These are phyloP conservation scores for Aspergillus proliferans DNA, from an alignment of 2,329 filamentous ascomycete species.

Conservation along the genomic window DNA sequence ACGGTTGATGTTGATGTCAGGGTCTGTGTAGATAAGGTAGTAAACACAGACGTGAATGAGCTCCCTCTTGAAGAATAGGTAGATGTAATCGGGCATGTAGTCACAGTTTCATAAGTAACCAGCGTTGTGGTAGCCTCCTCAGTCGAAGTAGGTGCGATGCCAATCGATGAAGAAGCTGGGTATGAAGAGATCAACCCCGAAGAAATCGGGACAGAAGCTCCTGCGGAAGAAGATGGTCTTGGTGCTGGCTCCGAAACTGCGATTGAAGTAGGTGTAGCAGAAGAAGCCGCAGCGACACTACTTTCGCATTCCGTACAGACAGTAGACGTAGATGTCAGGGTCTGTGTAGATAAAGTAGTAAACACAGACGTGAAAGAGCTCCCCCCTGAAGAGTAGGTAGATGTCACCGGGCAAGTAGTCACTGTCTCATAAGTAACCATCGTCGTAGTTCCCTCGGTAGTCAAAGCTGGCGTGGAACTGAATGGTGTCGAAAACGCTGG, in stretches of 20 bases:
- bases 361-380: conserved; percentile 48
- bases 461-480: not conserved
- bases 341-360: conserved; percentile 51
- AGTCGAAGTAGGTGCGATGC: too few relatives aligned
- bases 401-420: conserved; percentile 28
- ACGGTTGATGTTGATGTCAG: too few relatives aligned
- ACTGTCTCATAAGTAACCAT: conserved; percentile 21
- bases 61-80: not conserved
- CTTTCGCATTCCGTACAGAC: conserved; percentile 9
- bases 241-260: too few relatives aligned
- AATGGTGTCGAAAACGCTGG: not conserved
- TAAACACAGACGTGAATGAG: too few relatives aligned
- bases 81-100: not conserved
- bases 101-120: not conserved
- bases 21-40: too few relatives aligned
- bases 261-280: too few relatives aligned
- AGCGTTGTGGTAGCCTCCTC: too few relatives aligned
- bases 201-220: too few relatives aligned
- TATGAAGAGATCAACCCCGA: too few relatives aligned
- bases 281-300: too few relatives aligned
- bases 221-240: too few relatives aligned
- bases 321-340: conserved; percentile 16
- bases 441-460: conserved; percentile 7
- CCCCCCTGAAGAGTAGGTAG: conserved; percentile 37
- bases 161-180: too few relatives aligned